Evolutionary conservation across 208 protist species (phyloP).

Genomic region (Leishmania tarentolae): DNA sequence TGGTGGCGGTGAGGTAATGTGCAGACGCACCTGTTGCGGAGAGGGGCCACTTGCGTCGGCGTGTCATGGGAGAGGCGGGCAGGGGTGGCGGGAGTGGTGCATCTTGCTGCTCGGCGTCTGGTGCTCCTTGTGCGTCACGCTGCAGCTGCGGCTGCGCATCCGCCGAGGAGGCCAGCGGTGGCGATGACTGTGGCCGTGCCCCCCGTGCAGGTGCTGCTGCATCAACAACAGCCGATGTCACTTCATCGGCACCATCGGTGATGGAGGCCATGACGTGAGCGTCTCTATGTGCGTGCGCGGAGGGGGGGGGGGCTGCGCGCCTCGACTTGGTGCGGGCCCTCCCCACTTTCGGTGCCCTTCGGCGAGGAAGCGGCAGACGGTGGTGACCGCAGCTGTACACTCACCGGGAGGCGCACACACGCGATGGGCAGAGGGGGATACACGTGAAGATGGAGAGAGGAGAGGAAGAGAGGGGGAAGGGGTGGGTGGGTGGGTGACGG

Average conservation of each 20-base stretch:
- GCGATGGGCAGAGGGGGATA: background rate
- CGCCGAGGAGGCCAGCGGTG: background rate
- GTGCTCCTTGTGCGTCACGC: background rate
- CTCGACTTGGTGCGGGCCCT: background rate
- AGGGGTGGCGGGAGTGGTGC: constrained; percentile 2
- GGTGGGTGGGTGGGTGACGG: too few species aligned
- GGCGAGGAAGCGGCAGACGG: background rate
- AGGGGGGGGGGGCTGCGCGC: background rate
- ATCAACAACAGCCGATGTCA: background rate
- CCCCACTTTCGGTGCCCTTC: background rate
- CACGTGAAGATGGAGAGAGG: too few species aligned
- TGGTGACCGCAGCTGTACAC: background rate
- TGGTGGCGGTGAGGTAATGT: constrained; percentile 10
- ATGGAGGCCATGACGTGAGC: background rate
- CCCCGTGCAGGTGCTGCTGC: background rate
- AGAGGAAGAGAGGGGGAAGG: too few species aligned
- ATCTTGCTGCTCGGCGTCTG: background rate
- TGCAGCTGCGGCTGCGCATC: background rate
- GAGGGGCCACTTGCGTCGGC: background rate
- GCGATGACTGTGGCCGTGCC: background rate
- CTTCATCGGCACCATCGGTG: background rate
- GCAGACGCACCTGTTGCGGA: background rate
- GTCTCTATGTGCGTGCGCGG: background rate
- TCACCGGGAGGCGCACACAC: background rate
- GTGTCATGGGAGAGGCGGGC: constrained; percentile 6